These are phyloP conservation scores for Auricularia cornea DNA, from an alignment of 768 basidiomycete species.

Conservation along the genomic window DNA sequence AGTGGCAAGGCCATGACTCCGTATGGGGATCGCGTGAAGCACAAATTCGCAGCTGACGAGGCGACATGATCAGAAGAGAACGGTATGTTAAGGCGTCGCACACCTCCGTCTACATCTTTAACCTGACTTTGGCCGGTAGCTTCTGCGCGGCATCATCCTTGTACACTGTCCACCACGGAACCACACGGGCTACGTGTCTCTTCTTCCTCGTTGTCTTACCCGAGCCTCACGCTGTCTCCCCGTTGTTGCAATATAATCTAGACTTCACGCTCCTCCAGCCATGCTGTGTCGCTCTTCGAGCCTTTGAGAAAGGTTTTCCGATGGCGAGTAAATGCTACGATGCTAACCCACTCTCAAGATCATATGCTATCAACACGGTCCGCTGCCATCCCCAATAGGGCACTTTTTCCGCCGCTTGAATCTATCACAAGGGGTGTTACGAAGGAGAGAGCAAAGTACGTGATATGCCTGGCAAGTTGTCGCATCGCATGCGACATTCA, in stretches of 20 bases:
- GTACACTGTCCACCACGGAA: background rate
- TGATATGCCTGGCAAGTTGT: too few relatives aligned
- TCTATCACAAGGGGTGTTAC: too few relatives aligned
- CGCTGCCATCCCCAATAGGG: too few relatives aligned
- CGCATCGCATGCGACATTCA: too few relatives aligned
- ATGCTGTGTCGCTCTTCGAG: too few relatives aligned
- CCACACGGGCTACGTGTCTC: background rate
- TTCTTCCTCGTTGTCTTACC: background rate
- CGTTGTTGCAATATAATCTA: background rate
- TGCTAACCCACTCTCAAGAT: too few relatives aligned
- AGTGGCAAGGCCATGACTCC: slow-evolving; percentile 87
- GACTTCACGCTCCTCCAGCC: background rate
- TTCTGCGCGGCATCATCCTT: background rate
- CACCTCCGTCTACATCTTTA: background rate
- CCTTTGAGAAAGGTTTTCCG: too few relatives aligned
- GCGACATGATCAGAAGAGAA: slow-evolving; percentile 16
- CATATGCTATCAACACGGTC: too few relatives aligned
- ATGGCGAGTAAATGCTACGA: too few relatives aligned
- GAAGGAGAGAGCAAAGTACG: too few relatives aligned
- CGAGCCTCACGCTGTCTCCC: background rate
- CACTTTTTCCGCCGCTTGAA: too few relatives aligned
- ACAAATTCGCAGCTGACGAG: slow-evolving; percentile 55
- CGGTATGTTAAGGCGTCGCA: background rate
- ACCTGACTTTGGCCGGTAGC: background rate
- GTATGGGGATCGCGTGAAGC: slow-evolving; percentile 56